These are phyloP conservation scores for Colletotrichum liaoningense DNA, from an alignment of 2,329 filamentous ascomycete species.

Conservation along the genomic window DNA sequence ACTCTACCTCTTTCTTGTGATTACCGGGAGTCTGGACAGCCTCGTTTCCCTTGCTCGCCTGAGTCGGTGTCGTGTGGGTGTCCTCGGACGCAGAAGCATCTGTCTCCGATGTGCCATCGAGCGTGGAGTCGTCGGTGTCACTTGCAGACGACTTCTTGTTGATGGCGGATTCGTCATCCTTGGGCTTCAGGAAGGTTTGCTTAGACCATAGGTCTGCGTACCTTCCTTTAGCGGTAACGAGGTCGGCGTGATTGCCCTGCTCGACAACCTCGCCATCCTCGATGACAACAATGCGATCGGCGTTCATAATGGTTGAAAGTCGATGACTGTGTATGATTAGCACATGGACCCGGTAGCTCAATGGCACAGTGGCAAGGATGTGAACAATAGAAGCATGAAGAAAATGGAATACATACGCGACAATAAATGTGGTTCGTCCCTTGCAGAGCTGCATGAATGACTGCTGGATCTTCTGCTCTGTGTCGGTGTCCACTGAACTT, in stretches of 20 bases:
- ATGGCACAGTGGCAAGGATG: neutral
- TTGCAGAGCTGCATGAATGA: conserved; percentile 69
- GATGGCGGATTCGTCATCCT: conserved; percentile 44
- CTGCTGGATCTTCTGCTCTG: conserved; percentile 74
- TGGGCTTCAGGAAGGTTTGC: conserved; percentile 66
- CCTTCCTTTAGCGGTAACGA: conserved; percentile 68
- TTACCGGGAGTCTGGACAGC: conserved; percentile 47
- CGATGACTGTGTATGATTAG: conserved; percentile 62
- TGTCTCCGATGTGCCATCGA: conserved; percentile 49
- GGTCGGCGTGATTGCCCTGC: conserved; percentile 69
- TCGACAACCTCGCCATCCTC: conserved; percentile 72
- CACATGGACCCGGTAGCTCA: neutral
- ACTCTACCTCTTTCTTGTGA: conserved; percentile 63
- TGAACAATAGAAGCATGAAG: too few species aligned
- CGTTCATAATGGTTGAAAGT: conserved; percentile 77
- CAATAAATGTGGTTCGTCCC: conserved; percentile 74
- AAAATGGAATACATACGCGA: conserved; percentile 61
- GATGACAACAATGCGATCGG: conserved; percentile 75
- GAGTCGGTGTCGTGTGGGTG: conserved; percentile 38
- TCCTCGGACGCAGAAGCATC: conserved; percentile 39
- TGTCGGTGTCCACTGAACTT: conserved; percentile 79
- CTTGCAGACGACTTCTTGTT: conserved; percentile 39
- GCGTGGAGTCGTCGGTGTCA: conserved; percentile 51
- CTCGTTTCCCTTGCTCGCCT: conserved; percentile 38
- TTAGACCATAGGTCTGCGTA: conserved; percentile 76